phyloP scores from a whole-genome alignment of 257 asterid species.

The Lantana camara region DNA sequence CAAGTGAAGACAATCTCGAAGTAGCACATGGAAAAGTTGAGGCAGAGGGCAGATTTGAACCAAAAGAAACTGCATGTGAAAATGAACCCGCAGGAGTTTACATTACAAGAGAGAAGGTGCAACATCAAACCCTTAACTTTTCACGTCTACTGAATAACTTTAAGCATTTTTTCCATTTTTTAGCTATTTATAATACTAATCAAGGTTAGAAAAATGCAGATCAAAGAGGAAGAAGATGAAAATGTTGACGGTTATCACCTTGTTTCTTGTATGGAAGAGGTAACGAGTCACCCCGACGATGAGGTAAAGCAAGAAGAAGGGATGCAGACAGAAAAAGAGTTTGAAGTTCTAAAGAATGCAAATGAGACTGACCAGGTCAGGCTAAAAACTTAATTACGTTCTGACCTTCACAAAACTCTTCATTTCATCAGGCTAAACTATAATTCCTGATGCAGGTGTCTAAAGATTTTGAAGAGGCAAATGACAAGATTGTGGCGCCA shows the following conservation, averaged over 20 bases:
- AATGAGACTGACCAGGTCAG: constrained; percentile 28
- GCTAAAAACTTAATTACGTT: background rate
- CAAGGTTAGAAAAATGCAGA: constrained; percentile 27
- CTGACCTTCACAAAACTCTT: constrained; percentile 15
- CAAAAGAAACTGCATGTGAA: constrained; percentile 22
- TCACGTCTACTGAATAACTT: background rate
- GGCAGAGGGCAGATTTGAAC: constrained; percentile 27
- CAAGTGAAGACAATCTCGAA: constrained; percentile 30
- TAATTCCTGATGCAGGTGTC: constrained; percentile 37
- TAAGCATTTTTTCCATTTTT: constrained; percentile 13
- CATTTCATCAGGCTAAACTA: constrained; percentile 17
- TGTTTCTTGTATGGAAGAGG: constrained; percentile 35
- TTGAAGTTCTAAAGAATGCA: constrained; percentile 17
- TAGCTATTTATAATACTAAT: constrained; percentile 27
- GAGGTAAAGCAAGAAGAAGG: constrained; percentile 30
- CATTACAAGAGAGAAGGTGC: constrained; percentile 33
- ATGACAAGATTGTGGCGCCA: constrained; percentile 31
- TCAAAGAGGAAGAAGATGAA: constrained; percentile 34
- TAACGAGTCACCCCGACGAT: constrained; percentile 22
- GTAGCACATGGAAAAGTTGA: constrained; percentile 26
- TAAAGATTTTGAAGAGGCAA: constrained; percentile 24
- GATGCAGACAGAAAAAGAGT: constrained; percentile 13
- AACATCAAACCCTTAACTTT: constrained; percentile 19
- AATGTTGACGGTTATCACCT: constrained; percentile 22
- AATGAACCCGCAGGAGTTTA: background rate